Conservation (phyloP, 768 basidiomycete species). For the Phaffia australis region DNA sequence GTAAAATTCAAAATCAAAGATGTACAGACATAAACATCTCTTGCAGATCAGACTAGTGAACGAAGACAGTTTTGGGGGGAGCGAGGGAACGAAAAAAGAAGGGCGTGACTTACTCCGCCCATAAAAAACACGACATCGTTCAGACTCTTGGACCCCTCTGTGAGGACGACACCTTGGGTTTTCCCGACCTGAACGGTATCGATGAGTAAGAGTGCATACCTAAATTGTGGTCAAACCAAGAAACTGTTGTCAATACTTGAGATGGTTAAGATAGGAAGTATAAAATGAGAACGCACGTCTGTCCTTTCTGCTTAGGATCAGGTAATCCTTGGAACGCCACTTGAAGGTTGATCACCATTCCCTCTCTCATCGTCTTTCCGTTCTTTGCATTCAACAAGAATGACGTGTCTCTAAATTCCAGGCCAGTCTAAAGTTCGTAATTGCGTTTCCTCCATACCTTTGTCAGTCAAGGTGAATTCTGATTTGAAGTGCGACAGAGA, state of each 20-base stretch:
- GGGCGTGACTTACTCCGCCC: constrained; percentile 25
- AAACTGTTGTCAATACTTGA: neutral
- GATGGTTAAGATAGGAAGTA: neutral
- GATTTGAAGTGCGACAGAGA: neutral
- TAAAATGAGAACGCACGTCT: constrained; percentile 49
- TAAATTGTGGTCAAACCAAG: constrained; percentile 34
- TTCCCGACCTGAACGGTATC: constrained; percentile 75
- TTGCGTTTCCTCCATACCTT: neutral
- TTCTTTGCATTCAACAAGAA: constrained; percentile 79
- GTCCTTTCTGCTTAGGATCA: constrained; percentile 53
- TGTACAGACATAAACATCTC: neutral
- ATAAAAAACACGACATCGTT: constrained; percentile 82
- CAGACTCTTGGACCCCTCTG: constrained; percentile 68
- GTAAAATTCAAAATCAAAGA: no score
- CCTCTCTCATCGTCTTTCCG: constrained; percentile 53
- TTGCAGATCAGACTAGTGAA: neutral
- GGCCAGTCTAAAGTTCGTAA: constrained; percentile 56
- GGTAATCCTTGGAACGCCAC: constrained; percentile 75
- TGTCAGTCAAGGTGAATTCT: neutral
- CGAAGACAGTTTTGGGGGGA: neutral
- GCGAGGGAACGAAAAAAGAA: neutral
- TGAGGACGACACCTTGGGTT: constrained; percentile 51
- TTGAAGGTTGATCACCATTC: constrained; percentile 76
- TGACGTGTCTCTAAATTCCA: constrained; percentile 83
- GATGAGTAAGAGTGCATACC: constrained; percentile 75